A percentile compares a stretch with the other conserved stretches of the same genome.
These are phyloP conservation scores for Calonectria montana DNA, from an alignment of 2,329 filamentous ascomycete genomes.

Conservation along the genomic window DNA sequence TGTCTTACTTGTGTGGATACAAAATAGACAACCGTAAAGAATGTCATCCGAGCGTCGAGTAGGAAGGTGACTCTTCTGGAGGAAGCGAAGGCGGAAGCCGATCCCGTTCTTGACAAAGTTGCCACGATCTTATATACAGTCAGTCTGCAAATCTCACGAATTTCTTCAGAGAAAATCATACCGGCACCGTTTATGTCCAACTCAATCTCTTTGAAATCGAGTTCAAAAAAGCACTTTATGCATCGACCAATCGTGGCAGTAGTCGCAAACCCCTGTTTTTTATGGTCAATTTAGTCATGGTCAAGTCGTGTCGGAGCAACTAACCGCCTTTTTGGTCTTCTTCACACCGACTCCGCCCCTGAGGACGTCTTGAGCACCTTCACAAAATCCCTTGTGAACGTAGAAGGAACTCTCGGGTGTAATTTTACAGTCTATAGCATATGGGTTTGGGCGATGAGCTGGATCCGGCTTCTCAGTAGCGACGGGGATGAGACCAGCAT, in stretches of 20 bases:
- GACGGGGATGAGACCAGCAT: slow-evolving; percentile 42
- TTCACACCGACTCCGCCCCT: slow-evolving; percentile 62
- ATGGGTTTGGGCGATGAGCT: slow-evolving; percentile 32
- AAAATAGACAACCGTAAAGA: slow-evolving; percentile 67
- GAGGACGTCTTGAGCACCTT: slow-evolving; percentile 63
- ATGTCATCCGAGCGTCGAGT: slow-evolving; percentile 63
- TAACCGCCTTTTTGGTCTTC: slow-evolving; percentile 61
- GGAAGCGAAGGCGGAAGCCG: slow-evolving; percentile 64
- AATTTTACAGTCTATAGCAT: slow-evolving; percentile 54
- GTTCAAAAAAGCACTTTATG: slow-evolving; percentile 63
- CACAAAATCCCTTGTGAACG: slow-evolving; percentile 65
- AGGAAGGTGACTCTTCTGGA: slow-evolving; percentile 66
- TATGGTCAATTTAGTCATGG: slow-evolving; percentile 1
- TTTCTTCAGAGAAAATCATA: slow-evolving; percentile 42
- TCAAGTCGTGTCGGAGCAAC: slow-evolving; percentile 24
- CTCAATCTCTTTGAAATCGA: slow-evolving; percentile 65
- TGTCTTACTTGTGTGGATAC: slow-evolving; percentile 61
- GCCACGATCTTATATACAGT: slow-evolving; percentile 51
- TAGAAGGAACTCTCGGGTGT: slow-evolving; percentile 61
- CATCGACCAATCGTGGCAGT: slow-evolving; percentile 62
- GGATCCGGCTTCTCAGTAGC: slow-evolving; percentile 29
- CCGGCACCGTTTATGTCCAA: slow-evolving; percentile 61
- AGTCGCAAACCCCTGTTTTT: slow-evolving; percentile 53
- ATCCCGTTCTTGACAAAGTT: slow-evolving; percentile 60
- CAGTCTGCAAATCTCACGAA: slow-evolving; percentile 16